Evolutionary conservation across 306 rosid species (phyloP).

Genomic region (Gastrolobium bilobum): DNA sequence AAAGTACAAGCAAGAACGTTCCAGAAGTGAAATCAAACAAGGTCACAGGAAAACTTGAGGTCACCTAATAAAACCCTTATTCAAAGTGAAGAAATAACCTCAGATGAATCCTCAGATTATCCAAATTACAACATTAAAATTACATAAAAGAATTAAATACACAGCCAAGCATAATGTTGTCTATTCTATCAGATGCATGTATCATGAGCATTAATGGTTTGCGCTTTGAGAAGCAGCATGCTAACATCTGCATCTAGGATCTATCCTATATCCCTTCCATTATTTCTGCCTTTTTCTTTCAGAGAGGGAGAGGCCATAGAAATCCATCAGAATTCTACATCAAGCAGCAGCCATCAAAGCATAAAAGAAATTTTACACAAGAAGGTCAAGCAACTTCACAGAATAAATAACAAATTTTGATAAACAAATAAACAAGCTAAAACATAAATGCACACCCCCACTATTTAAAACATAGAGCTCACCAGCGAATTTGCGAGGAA

Average conservation of each 20-base stretch:
- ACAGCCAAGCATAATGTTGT: not conserved
- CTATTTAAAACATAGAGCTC: slow-evolving; percentile 43
- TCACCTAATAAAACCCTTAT: not conserved
- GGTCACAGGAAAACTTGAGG: not conserved
- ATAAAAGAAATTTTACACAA: not conserved
- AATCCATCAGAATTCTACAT: slow-evolving; percentile 24
- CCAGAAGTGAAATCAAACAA: slow-evolving; percentile 22
- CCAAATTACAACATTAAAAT: slow-evolving; percentile 6
- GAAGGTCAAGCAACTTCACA: not conserved
- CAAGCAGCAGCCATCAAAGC: slow-evolving; percentile 33
- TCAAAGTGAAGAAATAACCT: slow-evolving; percentile 17
- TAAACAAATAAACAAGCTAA: slow-evolving; percentile 25
- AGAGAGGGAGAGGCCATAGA: not conserved
- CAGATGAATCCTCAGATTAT: not conserved
- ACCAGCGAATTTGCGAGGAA: slow-evolving; percentile 93
- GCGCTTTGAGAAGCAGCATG: not conserved
- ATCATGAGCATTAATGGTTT: slow-evolving; percentile 8
- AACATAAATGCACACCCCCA: not conserved
- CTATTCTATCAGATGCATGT: slow-evolving; percentile 4
- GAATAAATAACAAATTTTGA: slow-evolving; percentile 11
- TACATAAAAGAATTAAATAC: slow-evolving; percentile 24
- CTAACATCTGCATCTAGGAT: slow-evolving; percentile 17
- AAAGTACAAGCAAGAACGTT: not conserved
- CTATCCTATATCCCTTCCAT: slow-evolving; percentile 1
- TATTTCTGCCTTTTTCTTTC: not conserved